Conservation (phyloP, 805 yeast species). For the Candida oleophila region DNA sequence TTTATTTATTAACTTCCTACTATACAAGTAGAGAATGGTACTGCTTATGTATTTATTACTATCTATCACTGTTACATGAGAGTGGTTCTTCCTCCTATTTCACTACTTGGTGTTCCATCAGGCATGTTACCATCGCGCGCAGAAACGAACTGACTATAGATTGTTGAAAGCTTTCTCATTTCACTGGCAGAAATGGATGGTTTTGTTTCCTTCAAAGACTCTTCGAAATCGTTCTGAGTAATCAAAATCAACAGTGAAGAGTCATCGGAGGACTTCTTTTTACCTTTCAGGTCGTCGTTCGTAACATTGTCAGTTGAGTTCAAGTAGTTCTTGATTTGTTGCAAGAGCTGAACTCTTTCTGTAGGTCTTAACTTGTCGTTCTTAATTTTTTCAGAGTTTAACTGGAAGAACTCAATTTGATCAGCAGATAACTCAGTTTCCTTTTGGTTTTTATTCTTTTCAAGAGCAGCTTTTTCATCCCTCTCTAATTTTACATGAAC, state of each 20-base stretch:
- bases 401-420: slow-evolving; percentile 42
- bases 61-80: slow-evolving; percentile 51
- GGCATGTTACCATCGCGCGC: slow-evolving; percentile 89
- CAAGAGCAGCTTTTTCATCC: slow-evolving; percentile 30
- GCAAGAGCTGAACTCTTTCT: slow-evolving; percentile 39
- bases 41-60: neutral
- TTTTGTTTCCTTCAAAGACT: slow-evolving; percentile 72
- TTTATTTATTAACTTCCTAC: too few relatives aligned
- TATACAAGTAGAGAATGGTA: too few relatives aligned
- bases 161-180: slow-evolving; percentile 53
- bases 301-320: slow-evolving; percentile 9
- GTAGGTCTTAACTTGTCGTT: slow-evolving; percentile 29
- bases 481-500: slow-evolving; percentile 66
- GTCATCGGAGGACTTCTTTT: slow-evolving; percentile 11
- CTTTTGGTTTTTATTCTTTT: slow-evolving; percentile 11
- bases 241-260: slow-evolving; percentile 41
- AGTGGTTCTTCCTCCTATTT: slow-evolving; percentile 82
- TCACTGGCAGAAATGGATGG: slow-evolving; percentile 86
- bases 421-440: slow-evolving; percentile 12
- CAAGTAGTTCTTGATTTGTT: slow-evolving; percentile 43
- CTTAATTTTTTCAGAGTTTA: slow-evolving; percentile 32
- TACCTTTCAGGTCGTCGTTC: slow-evolving; percentile 4
- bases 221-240: slow-evolving; percentile 51
- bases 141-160: slow-evolving; percentile 71
- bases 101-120: slow-evolving; percentile 74